phyloP scores from a whole-genome alignment of 768 basidiomycete species.

The Trametes gibbosa region DNA sequence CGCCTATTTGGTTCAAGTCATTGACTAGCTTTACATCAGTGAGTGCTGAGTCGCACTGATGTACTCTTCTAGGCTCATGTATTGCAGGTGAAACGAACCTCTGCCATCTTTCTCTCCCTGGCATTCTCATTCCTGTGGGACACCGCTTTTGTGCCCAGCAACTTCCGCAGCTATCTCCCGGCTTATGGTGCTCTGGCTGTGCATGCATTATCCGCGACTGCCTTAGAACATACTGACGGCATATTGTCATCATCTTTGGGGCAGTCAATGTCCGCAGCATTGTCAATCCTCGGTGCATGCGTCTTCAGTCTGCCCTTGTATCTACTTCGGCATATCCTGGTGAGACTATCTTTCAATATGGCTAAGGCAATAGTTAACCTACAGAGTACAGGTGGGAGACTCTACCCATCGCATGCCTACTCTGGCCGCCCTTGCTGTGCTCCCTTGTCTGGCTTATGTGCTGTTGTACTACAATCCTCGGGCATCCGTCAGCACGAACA shows the following conservation, averaged over 20 bases:
- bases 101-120: conserved; percentile 48
- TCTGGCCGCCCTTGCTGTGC: conserved; percentile 50
- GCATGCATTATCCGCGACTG: conserved; percentile 58
- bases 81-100: conserved; percentile 48
- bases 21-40: conserved; percentile 50
- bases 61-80: neutral
- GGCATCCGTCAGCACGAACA: conserved; percentile 43
- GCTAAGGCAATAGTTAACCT: neutral
- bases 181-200: conserved; percentile 66
- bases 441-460: conserved; percentile 63
- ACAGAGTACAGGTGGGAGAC: neutral
- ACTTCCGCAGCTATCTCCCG: conserved; percentile 46
- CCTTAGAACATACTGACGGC: conserved; percentile 59
- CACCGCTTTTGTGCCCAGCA: conserved; percentile 39
- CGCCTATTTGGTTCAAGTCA: conserved; percentile 61
- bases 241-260: conserved; percentile 58
- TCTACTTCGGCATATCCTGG: conserved; percentile 54
- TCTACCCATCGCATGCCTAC: conserved; percentile 53
- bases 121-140: conserved; percentile 58
- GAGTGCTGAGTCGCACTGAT: conserved; percentile 23
- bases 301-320: conserved; percentile 65
- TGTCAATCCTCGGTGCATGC: conserved; percentile 60
- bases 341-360: conserved; percentile 22
- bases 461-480: conserved; percentile 60
- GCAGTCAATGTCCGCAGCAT: conserved; percentile 52